A percentile compares a stretch with the other conserved stretches of the same genome.
These are phyloP conservation scores for Claviceps sorghi DNA, from an alignment of 2,329 filamentous ascomycete genomes.

Conservation along the genomic window DNA sequence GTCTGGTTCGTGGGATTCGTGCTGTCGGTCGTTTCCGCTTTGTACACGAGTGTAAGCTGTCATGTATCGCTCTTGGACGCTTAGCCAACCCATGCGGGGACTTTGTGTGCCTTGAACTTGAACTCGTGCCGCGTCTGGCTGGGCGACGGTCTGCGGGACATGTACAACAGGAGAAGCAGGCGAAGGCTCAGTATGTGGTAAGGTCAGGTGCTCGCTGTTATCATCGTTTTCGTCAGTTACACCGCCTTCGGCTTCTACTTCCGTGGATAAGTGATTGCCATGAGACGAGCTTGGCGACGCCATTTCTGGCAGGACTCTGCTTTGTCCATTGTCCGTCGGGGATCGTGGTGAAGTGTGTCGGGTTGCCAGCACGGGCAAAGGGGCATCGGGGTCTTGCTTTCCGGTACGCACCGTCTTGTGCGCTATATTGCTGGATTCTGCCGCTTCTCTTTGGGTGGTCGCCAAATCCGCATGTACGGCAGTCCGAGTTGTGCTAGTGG, in stretches of 20 bases:
- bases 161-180: neutral
- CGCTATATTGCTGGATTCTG: neutral
- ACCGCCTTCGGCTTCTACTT: neutral
- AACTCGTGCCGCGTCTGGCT: neutral
- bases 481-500: neutral
- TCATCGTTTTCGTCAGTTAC: neutral
- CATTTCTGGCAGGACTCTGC: neutral
- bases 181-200: neutral
- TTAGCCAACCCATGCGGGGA: neutral
- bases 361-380: neutral
- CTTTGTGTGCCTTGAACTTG: neutral
- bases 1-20: neutral
- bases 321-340: neutral
- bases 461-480: neutral
- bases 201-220: neutral
- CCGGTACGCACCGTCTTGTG: neutral
- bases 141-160: neutral
- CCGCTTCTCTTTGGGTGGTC: neutral
- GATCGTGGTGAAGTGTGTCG: neutral
- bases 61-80: neutral
- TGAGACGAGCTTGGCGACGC: neutral
- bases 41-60: neutral
- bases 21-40: neutral
- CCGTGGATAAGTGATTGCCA: neutral
- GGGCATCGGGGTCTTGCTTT: neutral